Conservation (phyloP, 2,329 filamentous ascomycete species). For the Hansfordia pulvinata region DNA sequence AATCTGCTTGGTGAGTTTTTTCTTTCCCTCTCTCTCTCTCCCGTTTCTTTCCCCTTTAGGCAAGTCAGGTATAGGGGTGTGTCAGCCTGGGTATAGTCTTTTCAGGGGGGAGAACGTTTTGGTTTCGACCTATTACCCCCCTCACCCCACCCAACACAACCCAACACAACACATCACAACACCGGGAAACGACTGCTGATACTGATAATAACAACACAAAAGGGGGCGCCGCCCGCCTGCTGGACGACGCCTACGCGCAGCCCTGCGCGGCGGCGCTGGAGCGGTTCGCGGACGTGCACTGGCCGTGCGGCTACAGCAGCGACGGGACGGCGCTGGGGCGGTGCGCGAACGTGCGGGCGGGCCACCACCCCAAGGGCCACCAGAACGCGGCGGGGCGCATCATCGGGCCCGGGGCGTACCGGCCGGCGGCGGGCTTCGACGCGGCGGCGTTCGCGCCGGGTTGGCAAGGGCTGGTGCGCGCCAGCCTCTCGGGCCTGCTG, state of each 20-base stretch:
- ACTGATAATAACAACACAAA: neutral
- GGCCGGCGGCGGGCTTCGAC: slow-evolving; percentile 15
- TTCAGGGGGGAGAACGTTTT: too few species aligned
- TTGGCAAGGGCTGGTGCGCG: slow-evolving; percentile 15
- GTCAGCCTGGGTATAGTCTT: too few species aligned
- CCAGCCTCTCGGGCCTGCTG: slow-evolving; percentile 14
- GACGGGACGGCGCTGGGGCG: slow-evolving; percentile 12
- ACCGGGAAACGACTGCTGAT: too few species aligned
- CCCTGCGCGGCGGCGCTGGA: slow-evolving; percentile 15
- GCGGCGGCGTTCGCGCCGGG: slow-evolving; percentile 9
- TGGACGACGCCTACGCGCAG: slow-evolving; percentile 16
- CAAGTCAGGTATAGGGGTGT: too few species aligned
- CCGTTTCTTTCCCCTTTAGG: too few species aligned
- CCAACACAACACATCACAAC: too few species aligned
- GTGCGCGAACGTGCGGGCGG: slow-evolving; percentile 17
- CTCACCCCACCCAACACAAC: too few species aligned
- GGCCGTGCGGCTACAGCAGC: slow-evolving; percentile 15
- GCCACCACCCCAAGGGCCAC: slow-evolving; percentile 18
- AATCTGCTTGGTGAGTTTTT: slow-evolving; percentile 13
- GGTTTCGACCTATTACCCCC: too few species aligned
- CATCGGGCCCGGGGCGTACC: slow-evolving; percentile 18
- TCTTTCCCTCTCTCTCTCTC: too few species aligned
- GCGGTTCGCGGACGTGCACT: slow-evolving; percentile 16
- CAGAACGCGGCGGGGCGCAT: slow-evolving; percentile 18
- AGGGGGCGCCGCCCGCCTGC: slow-evolving; percentile 16